These are phyloP conservation scores for Alternaria viburni DNA, from an alignment of 2,329 filamentous ascomycete species.

Conservation along the genomic window DNA sequence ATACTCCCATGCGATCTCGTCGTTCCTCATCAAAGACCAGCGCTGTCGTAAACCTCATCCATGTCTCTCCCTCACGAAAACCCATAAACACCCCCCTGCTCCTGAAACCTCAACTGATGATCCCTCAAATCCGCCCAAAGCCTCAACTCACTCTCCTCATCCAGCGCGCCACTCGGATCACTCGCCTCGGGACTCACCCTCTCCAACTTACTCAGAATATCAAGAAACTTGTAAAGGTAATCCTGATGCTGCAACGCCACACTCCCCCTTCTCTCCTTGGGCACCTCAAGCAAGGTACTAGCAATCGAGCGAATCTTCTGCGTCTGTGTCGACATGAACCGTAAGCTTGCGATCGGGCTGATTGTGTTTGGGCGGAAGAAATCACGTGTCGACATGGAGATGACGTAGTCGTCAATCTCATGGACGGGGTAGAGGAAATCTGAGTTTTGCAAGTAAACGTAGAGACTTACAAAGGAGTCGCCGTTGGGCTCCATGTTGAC, in stretches of 20 bases:
- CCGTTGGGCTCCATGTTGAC: slow-evolving; percentile 81
- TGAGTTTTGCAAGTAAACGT: slow-evolving; percentile 17
- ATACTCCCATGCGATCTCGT: neutral
- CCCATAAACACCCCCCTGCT: slow-evolving; percentile 64
- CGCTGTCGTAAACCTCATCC: neutral
- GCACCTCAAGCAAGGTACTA: slow-evolving; percentile 74
- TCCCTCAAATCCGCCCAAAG: slow-evolving; percentile 81
- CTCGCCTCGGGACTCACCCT: slow-evolving; percentile 58
- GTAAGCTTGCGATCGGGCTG: slow-evolving; percentile 35
- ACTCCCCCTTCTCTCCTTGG: slow-evolving; percentile 59
- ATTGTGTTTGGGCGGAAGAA: slow-evolving; percentile 12
- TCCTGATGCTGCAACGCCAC: slow-evolving; percentile 68
- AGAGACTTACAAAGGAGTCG: slow-evolving; percentile 64
- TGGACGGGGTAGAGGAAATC: slow-evolving; percentile 15
- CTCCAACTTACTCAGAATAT: slow-evolving; percentile 77
- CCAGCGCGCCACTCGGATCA: slow-evolving; percentile 48
- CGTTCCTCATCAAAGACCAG: neutral
- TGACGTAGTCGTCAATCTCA: neutral
- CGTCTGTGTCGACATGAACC: slow-evolving; percentile 57
- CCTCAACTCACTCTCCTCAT: slow-evolving; percentile 77
- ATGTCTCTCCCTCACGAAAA: slow-evolving; percentile 21
- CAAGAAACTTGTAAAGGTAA: slow-evolving; percentile 74
- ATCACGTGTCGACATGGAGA: slow-evolving; percentile 13
- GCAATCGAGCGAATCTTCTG: slow-evolving; percentile 86
- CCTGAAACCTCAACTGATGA: slow-evolving; percentile 75